Evolutionary conservation across 2,329 filamentous ascomycete genomes (phyloP), one percentile per base, ranked within the genome.

Genomic region (Penicillium sp.): DNA sequence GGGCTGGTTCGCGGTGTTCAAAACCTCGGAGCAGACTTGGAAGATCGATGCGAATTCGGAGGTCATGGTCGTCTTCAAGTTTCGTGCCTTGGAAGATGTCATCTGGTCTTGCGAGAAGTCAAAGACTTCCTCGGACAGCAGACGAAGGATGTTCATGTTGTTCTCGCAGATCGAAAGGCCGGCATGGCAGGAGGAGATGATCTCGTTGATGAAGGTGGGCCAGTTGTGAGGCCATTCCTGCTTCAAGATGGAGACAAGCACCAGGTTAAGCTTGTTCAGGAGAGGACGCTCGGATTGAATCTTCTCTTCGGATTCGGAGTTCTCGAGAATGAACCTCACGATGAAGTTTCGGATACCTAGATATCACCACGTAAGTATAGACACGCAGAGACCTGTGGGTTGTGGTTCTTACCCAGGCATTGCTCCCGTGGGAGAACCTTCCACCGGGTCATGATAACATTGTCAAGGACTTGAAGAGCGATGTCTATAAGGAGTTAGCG

Each of bases 221-320:
- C 95, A 99, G 81, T 99, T 96, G 78, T 97, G 93, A 53, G 94
- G 94, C 94, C 94, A 99, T 77, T 99, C 94, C 78, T 99, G 94
- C 82, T 99, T 99, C 70, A 99, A 81, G 60, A 99, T 93, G 54
- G 92, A 97, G 66, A 99, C 91, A 60, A 99, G 88, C 54, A 97
- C 93, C 67, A 99, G 84, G 71, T 99, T 99, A 58, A 99, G 87
- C 81, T 99, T 99, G 83, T 97, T 97, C 70, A 99, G 81, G 56
- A 99, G 85, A 32, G 92, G 92, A 70, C 90, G 88, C 76, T 97
- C 88, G 66, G 84, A 80, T 73, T 88, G 89, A 64, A 97, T 81
- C 61, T 87, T 88, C 70, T 97, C 93, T 75, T 97, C 93, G 58
- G 91, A 89, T 74, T 85, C 87, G 44, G 94, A 97, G 73, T 87